Evolutionary conservation across 345 rosid species (phyloP).

Genomic region (Dipteronia dyeriana): DNA sequence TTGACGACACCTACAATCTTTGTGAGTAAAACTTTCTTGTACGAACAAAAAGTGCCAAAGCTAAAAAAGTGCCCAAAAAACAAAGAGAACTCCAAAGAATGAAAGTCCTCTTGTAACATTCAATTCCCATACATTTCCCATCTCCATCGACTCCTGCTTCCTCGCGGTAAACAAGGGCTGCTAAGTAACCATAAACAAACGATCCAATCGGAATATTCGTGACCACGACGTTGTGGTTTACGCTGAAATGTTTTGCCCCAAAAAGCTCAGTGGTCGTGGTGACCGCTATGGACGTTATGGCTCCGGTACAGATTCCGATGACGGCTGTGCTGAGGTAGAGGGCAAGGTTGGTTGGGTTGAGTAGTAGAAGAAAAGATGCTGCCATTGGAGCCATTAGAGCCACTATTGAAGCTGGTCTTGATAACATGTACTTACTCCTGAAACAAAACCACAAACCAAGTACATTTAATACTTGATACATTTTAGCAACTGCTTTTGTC

Average conservation of each 20-base stretch:
- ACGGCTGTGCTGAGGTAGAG: slow-evolving; percentile 69
- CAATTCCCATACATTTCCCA: slow-evolving; percentile 65
- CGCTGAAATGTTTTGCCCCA: slow-evolving; percentile 65
- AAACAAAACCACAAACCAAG: not conserved
- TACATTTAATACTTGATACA: not conserved
- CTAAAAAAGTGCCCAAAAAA: slow-evolving; percentile 53
- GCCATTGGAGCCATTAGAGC: slow-evolving; percentile 61
- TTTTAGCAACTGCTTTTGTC: not conserved
- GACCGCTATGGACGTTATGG: slow-evolving; percentile 74
- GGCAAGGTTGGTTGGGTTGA: slow-evolving; percentile 30
- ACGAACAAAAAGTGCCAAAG: slow-evolving; percentile 52
- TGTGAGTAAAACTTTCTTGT: slow-evolving; percentile 52
- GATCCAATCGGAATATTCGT: slow-evolving; percentile 85
- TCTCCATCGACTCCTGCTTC: slow-evolving; percentile 19
- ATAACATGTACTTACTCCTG: slow-evolving; percentile 50
- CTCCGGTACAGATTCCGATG: slow-evolving; percentile 71
- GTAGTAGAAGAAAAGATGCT: slow-evolving; percentile 62
- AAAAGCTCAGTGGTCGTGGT: slow-evolving; percentile 74
- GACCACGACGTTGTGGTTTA: slow-evolving; percentile 86
- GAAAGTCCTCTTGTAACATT: slow-evolving; percentile 66
- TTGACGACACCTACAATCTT: not conserved
- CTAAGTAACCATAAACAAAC: slow-evolving; percentile 64
- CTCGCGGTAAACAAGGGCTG: slow-evolving; percentile 63
- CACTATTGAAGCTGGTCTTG: slow-evolving; percentile 60
- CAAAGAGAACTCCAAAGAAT: slow-evolving; percentile 71